Percentiles rank a stretch among this genome's conserved stretches.
Evolutionary conservation across 768 basidiomycete species (phyloP).

Genomic region (Xerocomus spinulosus): DNA sequence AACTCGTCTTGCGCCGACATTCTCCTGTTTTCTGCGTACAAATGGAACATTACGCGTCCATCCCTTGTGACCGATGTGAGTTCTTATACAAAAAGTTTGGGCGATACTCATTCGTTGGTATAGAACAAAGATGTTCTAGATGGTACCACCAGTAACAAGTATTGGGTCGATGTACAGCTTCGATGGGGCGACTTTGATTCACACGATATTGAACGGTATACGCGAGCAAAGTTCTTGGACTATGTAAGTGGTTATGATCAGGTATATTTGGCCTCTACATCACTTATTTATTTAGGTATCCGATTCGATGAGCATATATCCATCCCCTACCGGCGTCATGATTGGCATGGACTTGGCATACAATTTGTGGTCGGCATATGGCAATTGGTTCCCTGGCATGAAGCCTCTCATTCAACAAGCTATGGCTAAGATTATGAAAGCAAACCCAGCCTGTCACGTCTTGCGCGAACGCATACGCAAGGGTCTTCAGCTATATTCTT

Average conservation of each 20-base stretch:
- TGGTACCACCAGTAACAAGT: constrained; percentile 98
- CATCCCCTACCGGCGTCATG: constrained; percentile 97
- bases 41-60: constrained; percentile 98
- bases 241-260: constrained; percentile 52
- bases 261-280: neutral
- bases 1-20: constrained; percentile 99
- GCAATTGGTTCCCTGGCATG: constrained; percentile 99
- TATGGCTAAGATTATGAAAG: constrained; percentile 99
- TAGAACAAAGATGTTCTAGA: constrained; percentile 93
- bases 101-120: constrained; percentile 10
- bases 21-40: constrained; percentile 91
- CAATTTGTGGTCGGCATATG: constrained; percentile 97
- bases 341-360: constrained; percentile 99
- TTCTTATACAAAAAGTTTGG: neutral
- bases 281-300: constrained; percentile 54
- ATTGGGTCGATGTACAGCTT: constrained; percentile 95
- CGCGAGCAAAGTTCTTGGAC: constrained; percentile 97
- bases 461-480: constrained; percentile 98
- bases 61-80: constrained; percentile 90
- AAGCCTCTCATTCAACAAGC: constrained; percentile 98
- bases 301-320: constrained; percentile 98
- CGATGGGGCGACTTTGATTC: constrained; percentile 99
- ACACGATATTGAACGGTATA: constrained; percentile 98
- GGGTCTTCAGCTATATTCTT: constrained; percentile 96
- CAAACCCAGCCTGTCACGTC: constrained; percentile 96